Conservation (phyloP, 805 yeast genomes). For the Cyberlindnera veronae region DNA sequence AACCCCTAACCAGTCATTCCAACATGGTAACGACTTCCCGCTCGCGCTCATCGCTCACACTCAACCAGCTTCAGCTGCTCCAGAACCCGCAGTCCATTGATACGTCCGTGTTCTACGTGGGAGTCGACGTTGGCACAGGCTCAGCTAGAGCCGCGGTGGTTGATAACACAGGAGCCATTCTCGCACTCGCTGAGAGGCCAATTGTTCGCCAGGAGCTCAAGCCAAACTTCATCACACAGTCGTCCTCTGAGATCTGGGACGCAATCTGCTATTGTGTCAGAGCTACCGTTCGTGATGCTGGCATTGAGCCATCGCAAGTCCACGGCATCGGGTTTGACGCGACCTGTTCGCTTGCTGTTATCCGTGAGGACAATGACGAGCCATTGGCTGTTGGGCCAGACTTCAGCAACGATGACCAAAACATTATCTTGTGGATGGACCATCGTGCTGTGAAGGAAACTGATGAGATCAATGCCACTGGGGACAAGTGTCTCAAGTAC, state of each 20-base stretch:
- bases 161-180: conserved; percentile 76
- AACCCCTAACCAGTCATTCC: neutral
- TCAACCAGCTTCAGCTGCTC: conserved; percentile 26
- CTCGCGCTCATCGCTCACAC: conserved; percentile 27
- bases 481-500: conserved; percentile 75
- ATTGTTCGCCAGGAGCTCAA: conserved; percentile 74
- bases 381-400: conserved; percentile 94
- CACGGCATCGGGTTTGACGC: conserved; percentile 96
- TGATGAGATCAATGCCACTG: conserved; percentile 71
- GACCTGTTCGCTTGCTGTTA: conserved; percentile 88
- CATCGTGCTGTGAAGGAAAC: conserved; percentile 90
- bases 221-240: conserved; percentile 76
- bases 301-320: conserved; percentile 62
- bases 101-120: conserved; percentile 50
- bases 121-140: conserved; percentile 97
- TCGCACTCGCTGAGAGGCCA: conserved; percentile 75
- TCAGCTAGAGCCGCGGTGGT: conserved; percentile 93
- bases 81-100: conserved; percentile 28
- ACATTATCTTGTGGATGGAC: conserved; percentile 97
- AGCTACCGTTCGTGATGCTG: conserved; percentile 69
- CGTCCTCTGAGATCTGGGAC: conserved; percentile 88
- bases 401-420: conserved; percentile 66
- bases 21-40: conserved; percentile 19
- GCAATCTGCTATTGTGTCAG: conserved; percentile 80
- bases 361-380: conserved; percentile 56